Conservation (phyloP, 345 rosid species). For the Aurinia saxatilis region DNA sequence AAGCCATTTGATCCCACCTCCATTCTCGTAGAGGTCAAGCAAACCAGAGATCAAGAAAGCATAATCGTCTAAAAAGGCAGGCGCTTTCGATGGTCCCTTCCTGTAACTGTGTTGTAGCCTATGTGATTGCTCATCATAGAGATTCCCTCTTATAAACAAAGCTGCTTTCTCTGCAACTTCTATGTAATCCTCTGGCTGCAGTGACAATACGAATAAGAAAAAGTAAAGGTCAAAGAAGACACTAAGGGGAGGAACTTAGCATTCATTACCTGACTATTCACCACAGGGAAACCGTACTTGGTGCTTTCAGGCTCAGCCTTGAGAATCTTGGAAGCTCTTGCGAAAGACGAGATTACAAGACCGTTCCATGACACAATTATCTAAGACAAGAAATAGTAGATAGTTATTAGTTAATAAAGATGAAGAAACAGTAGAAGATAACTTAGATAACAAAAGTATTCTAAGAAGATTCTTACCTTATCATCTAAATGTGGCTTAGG, state of each 20-base stretch:
- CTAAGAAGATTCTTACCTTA: slow-evolving; percentile 36
- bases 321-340: slow-evolving; percentile 83
- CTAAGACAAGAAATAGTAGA: slow-evolving; percentile 32
- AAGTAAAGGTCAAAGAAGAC: not conserved
- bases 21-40: slow-evolving; percentile 76
- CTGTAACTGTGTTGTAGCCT: slow-evolving; percentile 78
- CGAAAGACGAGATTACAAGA: slow-evolving; percentile 74
- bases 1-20: slow-evolving; percentile 58
- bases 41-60: slow-evolving; percentile 84
- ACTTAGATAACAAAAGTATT: not conserved
- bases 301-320: slow-evolving; percentile 43
- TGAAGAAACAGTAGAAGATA: slow-evolving; percentile 13
- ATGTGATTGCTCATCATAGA: slow-evolving; percentile 51
- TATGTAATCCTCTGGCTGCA: slow-evolving; percentile 73
- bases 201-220: not conserved
- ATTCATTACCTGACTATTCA: slow-evolving; percentile 58
- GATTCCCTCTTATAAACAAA: slow-evolving; percentile 53
- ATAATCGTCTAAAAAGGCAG: slow-evolving; percentile 91
- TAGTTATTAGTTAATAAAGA: not conserved
- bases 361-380: slow-evolving; percentile 96
- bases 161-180: slow-evolving; percentile 86
- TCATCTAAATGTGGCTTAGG: slow-evolving; percentile 95
- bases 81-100: slow-evolving; percentile 88
- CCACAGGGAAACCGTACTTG: slow-evolving; percentile 57
- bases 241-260: no score